These are phyloP conservation scores for Williopsis jadinii DNA, from an alignment of 1,139 yeast species.

Conservation along the genomic window DNA sequence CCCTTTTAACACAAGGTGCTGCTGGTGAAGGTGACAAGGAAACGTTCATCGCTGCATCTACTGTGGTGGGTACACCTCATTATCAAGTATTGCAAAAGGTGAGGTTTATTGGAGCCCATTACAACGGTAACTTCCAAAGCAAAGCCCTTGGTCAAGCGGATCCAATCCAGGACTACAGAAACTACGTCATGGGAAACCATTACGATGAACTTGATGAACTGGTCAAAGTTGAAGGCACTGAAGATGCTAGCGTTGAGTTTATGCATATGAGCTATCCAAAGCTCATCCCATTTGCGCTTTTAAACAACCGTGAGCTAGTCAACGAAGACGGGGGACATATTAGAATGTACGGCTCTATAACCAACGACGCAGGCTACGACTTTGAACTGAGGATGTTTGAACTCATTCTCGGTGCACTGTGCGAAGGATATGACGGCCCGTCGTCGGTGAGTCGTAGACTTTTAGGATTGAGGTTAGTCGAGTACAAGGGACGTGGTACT, in stretches of 20 bases:
- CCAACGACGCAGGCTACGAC: slow-evolving; percentile 24
- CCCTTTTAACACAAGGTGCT: slow-evolving; percentile 56
- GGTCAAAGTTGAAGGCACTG: slow-evolving; percentile 11
- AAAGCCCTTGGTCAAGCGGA: slow-evolving; percentile 60
- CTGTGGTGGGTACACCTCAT: slow-evolving; percentile 40
- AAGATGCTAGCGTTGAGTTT: slow-evolving; percentile 30
- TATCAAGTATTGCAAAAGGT: slow-evolving; percentile 47
- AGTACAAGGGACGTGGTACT: slow-evolving; percentile 17
- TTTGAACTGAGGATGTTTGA: slow-evolving; percentile 32
- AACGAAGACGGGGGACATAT: slow-evolving; percentile 26
- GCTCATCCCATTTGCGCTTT: slow-evolving; percentile 43
- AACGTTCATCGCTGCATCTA: slow-evolving; percentile 60
- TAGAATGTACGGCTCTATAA: slow-evolving; percentile 22
- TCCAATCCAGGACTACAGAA: slow-evolving; percentile 33
- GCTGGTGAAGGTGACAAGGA: slow-evolving; percentile 74
- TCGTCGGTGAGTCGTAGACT: slow-evolving; percentile 15
- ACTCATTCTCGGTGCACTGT: slow-evolving; percentile 27
- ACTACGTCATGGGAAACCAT: slow-evolving; percentile 15
- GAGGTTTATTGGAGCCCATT: slow-evolving; percentile 48
- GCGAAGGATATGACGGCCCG: slow-evolving; percentile 23
- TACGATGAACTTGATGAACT: slow-evolving; percentile 18
- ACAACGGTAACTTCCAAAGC: slow-evolving; percentile 33
- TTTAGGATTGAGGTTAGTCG: slow-evolving; percentile 24
- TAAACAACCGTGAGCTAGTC: slow-evolving; percentile 37
- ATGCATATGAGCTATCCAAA: slow-evolving; percentile 68